A percentile compares a stretch with the other conserved stretches of the same genome.
Conservation (phyloP, 2,329 filamentous ascomycete genomes). For the Calonectria multiphialidica region DNA sequence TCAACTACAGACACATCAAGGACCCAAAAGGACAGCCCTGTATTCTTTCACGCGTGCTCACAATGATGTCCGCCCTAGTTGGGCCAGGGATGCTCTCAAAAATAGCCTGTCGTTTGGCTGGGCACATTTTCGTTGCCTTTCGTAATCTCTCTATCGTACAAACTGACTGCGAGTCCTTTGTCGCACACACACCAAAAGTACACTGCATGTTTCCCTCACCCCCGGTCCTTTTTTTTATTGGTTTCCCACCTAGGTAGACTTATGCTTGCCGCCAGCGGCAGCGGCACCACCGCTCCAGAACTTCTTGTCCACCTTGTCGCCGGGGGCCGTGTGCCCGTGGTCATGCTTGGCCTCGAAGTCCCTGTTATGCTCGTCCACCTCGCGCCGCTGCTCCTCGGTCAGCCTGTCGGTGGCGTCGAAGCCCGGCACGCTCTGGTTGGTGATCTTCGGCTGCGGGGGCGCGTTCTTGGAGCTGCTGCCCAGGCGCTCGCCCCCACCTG, state of each 20-base stretch:
- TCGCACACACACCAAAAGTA: neutral
- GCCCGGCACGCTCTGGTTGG: conserved; percentile 59
- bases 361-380: conserved; percentile 69
- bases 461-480: conserved; percentile 47
- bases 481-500: conserved; percentile 54
- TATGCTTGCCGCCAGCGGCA: conserved; percentile 19
- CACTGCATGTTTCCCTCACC: neutral
- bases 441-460: conserved; percentile 63
- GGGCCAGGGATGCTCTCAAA: too few species aligned
- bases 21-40: neutral
- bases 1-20: too few species aligned
- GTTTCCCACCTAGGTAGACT: neutral
- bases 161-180: neutral
- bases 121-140: too few species aligned
- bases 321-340: conserved; percentile 52
- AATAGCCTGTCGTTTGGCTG: too few species aligned
- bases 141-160: too few species aligned
- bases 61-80: neutral
- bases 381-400: conserved; percentile 64
- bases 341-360: conserved; percentile 70
- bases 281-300: conserved; percentile 57
- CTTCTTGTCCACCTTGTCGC: conserved; percentile 66
- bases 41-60: neutral
- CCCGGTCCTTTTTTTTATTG: neutral
- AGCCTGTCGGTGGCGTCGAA: conserved; percentile 46